Percentiles rank a stretch among this genome's conserved stretches.
phyloP scores from a whole-genome alignment of 306 rosid species.

The Ammopiptanthus mongolicus region DNA sequence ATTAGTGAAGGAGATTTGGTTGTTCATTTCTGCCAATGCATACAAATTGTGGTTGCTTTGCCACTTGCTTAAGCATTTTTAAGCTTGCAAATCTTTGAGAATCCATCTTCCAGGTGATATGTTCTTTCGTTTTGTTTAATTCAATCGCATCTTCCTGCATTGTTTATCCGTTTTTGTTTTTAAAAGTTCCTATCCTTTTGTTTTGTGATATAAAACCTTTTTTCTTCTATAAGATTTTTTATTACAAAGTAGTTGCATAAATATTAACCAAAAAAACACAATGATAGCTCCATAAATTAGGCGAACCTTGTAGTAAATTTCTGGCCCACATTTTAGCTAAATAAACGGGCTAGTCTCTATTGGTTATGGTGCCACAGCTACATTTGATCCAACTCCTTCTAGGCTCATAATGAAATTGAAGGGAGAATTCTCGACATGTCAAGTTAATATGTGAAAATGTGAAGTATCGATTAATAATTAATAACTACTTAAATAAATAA shows the following conservation, averaged over 20 bases:
- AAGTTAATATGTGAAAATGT: background rate
- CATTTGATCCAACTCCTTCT: no score
- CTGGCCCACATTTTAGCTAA: background rate
- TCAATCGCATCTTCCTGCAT: background rate
- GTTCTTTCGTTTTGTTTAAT: conserved; percentile 2
- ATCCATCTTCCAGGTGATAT: conserved; percentile 13
- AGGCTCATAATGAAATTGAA: no score
- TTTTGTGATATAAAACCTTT: background rate
- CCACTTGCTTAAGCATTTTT: conserved; percentile 6
- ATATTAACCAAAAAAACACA: background rate
- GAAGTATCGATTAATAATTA: no score
- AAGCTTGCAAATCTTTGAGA: background rate
- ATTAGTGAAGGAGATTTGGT: conserved; percentile 17
- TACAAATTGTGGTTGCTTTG: background rate
- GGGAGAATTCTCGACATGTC: background rate
- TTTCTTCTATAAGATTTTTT: background rate
- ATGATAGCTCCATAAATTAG: background rate
- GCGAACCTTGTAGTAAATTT: background rate
- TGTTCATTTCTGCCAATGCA: background rate
- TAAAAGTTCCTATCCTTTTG: background rate
- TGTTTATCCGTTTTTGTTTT: background rate
- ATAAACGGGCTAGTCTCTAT: background rate
- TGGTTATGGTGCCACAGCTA: no score
- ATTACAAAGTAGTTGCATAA: background rate
- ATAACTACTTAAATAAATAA: background rate